Evolutionary conservation across 345 rosid genomes (phyloP).

Genomic region (Melastoma malabathricum): DNA sequence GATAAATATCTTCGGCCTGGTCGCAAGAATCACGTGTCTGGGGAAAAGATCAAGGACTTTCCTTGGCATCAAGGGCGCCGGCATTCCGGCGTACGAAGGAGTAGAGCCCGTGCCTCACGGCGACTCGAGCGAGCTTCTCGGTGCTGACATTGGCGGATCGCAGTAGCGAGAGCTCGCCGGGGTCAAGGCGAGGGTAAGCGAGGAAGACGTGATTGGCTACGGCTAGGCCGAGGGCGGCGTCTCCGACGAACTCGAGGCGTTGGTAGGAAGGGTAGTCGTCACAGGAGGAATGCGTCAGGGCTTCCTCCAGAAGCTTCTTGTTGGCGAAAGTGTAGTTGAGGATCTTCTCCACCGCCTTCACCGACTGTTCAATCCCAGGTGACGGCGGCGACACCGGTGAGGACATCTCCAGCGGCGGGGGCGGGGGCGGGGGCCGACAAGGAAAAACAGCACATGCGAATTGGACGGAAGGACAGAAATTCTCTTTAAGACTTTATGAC

Average conservation of each 20-base stretch:
- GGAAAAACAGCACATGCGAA: too few species aligned
- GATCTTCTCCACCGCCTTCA: conserved; percentile 39
- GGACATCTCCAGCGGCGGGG: too few species aligned
- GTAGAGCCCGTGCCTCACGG: conserved; percentile 38
- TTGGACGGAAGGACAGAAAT: too few species aligned
- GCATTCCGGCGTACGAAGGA: conserved; percentile 29
- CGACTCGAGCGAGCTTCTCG: conserved; percentile 77
- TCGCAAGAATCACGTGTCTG: too few species aligned
- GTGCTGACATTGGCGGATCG: conserved; percentile 60
- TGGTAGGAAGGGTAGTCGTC: conserved; percentile 30
- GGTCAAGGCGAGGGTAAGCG: conserved; percentile 38
- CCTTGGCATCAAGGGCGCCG: conserved; percentile 38
- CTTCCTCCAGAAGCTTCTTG: conserved; percentile 40
- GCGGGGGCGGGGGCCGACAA: too few species aligned
- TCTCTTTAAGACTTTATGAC: too few species aligned
- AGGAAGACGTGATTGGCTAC: conserved; percentile 34
- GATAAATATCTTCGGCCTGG: too few species aligned
- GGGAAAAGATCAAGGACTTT: conserved; percentile 2
- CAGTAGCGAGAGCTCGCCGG: conserved; percentile 35
- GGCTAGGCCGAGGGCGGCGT: conserved; percentile 43
- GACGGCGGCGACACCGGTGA: neutral
- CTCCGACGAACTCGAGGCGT: conserved; percentile 77
- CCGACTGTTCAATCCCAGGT: conserved; percentile 18
- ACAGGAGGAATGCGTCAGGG: conserved; percentile 58
- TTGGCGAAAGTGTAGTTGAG: conserved; percentile 31